Base-by-base conservation (phyloP, 352 stramenopile species). In the Pythium periplocum region DNA sequence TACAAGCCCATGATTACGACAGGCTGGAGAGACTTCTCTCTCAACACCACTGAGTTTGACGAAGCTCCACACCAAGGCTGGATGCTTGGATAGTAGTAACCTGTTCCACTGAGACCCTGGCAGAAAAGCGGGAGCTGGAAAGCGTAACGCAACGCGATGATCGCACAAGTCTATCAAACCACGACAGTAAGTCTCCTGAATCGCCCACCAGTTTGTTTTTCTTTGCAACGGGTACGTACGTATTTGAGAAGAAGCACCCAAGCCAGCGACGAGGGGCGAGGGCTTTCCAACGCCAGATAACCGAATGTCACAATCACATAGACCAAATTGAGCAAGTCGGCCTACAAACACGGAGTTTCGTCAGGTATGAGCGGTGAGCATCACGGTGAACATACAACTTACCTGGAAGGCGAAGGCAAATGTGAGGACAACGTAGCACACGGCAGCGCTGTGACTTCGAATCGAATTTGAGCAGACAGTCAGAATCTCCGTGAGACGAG, bases 61-160 rank as follows among this genome's bases (percentile, higher is more conserved):
- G 51, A 58, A 32, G 68, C 68, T 26, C 67, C 75, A 42, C 84
- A 95, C 30, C 78, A 89, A n/a, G 84, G 80, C 51, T 92, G 75
- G 51, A 93, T 58, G 38, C 78, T 93, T 10, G 84, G 84, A 41
- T 90, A 90, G 52, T 86, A 91, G 44, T 72, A 75, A 4, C 78
- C 76, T 8, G 26, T 45, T 3, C 64, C 53, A 9, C 62, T 83
- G 62, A 92, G 71, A 31, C 81, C 64, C 2, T 79, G 77, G 47
- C 85, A 95, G 51, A 95, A 88, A 9, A 93, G 65, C n/a, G 85
- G 84, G 0, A 95, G 51, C 67, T 95, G 85, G 56, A 93, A 93
- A 6, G 72, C 33, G 48, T 93, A 95, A 6, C 82, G 69, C n/a
- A 93, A 30, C 34, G 66, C 61, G n/a, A 78, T 57, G 10, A 71